phyloP scores from a whole-genome alignment of 208 protist genomes.

The Leishmania lainsoni region DNA sequence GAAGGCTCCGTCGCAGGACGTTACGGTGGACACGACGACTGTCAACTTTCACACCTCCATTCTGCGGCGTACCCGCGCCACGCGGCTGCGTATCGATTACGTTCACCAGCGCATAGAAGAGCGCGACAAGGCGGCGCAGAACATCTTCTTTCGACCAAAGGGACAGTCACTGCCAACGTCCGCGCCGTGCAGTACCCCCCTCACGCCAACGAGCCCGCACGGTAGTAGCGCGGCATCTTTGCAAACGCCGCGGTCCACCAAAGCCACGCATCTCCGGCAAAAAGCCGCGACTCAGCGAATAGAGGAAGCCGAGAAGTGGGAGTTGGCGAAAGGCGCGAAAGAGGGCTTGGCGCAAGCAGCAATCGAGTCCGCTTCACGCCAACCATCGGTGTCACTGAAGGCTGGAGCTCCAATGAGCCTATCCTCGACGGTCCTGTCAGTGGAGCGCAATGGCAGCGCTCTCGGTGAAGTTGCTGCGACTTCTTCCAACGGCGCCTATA shows the following conservation, averaged over 20 bases:
- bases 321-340: neutral
- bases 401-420: neutral
- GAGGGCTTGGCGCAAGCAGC: neutral
- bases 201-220: conserved; percentile 2
- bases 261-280: conserved; percentile 29
- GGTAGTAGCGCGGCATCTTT: neutral
- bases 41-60: neutral
- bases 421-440: neutral
- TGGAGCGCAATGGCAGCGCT: neutral
- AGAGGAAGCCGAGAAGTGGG: conserved; percentile 9
- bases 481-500: neutral
- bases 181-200: neutral
- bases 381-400: neutral
- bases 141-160: conserved; percentile 24
- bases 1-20: neutral
- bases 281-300: conserved; percentile 8
- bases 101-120: conserved; percentile 10
- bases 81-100: conserved; percentile 18
- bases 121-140: conserved; percentile 17
- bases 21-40: neutral
- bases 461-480: neutral
- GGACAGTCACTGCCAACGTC: neutral
- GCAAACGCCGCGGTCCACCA: conserved; percentile 22
- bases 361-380: neutral
- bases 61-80: conserved; percentile 16